Percentiles rank a stretch among this genome's conserved stretches.
These are phyloP conservation scores for Dictyostelium brefeldianum DNA, from an alignment of 78 protist species.

Conservation along the genomic window DNA sequence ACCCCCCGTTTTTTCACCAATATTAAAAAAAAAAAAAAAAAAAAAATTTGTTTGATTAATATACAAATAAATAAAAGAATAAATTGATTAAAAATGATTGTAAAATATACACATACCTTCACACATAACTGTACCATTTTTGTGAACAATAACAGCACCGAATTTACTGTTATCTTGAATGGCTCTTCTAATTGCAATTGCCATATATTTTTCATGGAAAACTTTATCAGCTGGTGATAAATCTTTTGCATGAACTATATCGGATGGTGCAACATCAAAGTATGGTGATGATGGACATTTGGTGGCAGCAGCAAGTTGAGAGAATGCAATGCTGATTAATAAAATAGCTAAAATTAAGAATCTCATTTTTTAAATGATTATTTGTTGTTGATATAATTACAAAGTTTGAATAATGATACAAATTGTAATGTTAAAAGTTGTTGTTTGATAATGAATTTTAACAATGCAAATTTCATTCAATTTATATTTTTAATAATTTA, in stretches of 20 bases:
- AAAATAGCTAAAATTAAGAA: no score
- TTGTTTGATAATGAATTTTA: not conserved
- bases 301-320: not conserved
- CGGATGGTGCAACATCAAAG: constrained; percentile 14
- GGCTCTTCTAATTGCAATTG: constrained; percentile 16
- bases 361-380: not conserved
- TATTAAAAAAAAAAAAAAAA: no score
- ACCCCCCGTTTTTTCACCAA: no score
- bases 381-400: no score
- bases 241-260: constrained; percentile 7
- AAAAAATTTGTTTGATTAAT: no score
- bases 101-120: no score
- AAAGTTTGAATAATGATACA: no score
- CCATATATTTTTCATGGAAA: constrained; percentile 56
- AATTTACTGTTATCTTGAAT: constrained; percentile 18
- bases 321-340: not conserved
- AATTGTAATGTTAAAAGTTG: not conserved
- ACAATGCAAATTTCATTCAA: no score
- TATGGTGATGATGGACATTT: constrained; percentile 10
- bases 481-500: no score
- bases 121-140: constrained; percentile 36
- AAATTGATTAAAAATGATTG: no score
- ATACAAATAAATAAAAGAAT: no score
- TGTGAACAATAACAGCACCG: constrained; percentile 33
- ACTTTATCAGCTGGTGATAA: constrained; percentile 24